Evolutionary conservation across 306 rosid species (phyloP), one percentile per base, ranked within the genome.

Genomic region (Casuarina equisetifolia): DNA sequence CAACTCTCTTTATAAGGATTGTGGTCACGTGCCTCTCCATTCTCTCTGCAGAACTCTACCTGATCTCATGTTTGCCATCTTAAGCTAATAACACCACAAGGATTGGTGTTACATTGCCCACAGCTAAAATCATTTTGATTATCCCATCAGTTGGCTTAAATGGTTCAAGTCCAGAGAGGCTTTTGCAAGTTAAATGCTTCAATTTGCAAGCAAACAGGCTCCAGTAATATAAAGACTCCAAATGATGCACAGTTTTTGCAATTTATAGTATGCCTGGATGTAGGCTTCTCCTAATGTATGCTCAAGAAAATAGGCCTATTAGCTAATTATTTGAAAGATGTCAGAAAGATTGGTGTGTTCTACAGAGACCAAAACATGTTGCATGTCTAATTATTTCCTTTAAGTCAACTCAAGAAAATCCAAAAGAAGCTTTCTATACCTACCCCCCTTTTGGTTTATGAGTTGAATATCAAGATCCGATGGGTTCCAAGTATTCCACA

Each of bases 1-100:
- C 4, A 40, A 80, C 62, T 75, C 78, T 61, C 70, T 67, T 80
- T 58, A 32, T 36, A 32, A 61, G 67, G 39, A 57, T 57, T 57
- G 63, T 57, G 67, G 67, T 17, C 39, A 13, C 15, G 6, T 62
- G 69, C n/a, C 6, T 36, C n/a, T 62, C 36, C 44, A 62, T 62
- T 61, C 69, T 62, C 69, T 36, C 35, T 36, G 17, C 3, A 1
- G 11, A 8, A 62, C 32, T 25, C 32, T 25, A 25, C 1, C 1
- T 25, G 32, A 25, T 25, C 32, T 25, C 32, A 25, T 25, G 32
- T 25, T 25, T 25, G 32, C 32, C 32, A 1, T 0, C 32, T 0
- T 25, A 25, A 25, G 32, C 32, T 0, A 25, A 25, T 25, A 25
- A 25, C 0, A 25, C 32, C 32, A 25, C 32, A 25, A 25, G 32